Percentiles rank a stretch among this genome's conserved stretches.
phyloP scores from a whole-genome alignment of 257 asterid genomes.

The Verbascum thapsus region DNA sequence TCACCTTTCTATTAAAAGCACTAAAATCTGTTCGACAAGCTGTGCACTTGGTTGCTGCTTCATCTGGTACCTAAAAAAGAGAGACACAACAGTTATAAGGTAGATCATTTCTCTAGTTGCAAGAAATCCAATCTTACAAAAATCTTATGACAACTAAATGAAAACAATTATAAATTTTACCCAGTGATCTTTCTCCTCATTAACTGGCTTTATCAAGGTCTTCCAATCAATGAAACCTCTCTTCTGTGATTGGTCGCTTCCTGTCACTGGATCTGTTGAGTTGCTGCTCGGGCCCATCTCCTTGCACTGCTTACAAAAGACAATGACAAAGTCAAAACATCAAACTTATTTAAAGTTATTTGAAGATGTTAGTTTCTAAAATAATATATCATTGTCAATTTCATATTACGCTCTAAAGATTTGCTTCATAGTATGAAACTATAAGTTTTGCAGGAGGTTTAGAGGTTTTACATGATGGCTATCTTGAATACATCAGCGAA shows the following conservation, averaged over 20 bases:
- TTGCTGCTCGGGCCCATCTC: constrained; percentile 65
- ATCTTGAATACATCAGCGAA: background rate
- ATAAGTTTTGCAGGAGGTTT: background rate
- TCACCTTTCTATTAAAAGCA: constrained; percentile 81
- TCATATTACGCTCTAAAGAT: background rate
- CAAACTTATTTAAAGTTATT: constrained; percentile 19
- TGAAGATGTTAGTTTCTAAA: constrained; percentile 6
- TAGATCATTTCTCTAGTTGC: background rate
- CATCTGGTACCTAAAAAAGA: constrained; percentile 79
- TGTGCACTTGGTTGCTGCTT: constrained; percentile 70
- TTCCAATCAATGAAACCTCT: constrained; percentile 72
- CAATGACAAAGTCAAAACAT: constrained; percentile 22
- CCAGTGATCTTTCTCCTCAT: constrained; percentile 96
- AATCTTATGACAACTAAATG: constrained; percentile 2
- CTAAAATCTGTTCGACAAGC: constrained; percentile 66
- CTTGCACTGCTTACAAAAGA: constrained; percentile 57
- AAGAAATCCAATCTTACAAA: background rate
- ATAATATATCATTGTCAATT: background rate
- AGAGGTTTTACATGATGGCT: background rate
- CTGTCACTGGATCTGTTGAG: constrained; percentile 52
- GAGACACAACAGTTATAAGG: constrained; percentile 24
- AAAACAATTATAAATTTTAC: constrained; percentile 43
- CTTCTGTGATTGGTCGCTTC: constrained; percentile 72
- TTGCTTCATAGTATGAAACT: constrained; percentile 14
- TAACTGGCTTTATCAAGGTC: constrained; percentile 70